phyloP scores from a whole-genome alignment of 2,329 filamentous ascomycete species.

The Curvularia sp. region DNA sequence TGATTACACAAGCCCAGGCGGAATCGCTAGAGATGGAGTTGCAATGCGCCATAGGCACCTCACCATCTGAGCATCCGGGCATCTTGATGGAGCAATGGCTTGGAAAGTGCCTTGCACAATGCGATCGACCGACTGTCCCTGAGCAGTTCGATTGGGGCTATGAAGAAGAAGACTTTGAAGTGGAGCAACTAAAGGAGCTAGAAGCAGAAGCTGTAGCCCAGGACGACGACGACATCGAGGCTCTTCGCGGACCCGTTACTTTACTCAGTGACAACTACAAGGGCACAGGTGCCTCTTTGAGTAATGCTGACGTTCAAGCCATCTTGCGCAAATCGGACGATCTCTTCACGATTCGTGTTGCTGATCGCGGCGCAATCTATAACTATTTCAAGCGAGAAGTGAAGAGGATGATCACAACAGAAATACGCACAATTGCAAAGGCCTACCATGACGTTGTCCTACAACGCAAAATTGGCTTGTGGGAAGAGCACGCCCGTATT shows the following conservation, averaged over 20 bases:
- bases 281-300: slow-evolving; percentile 34
- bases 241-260: slow-evolving; percentile 43
- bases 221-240: slow-evolving; percentile 60
- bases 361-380: slow-evolving; percentile 70
- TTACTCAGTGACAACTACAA: slow-evolving; percentile 53
- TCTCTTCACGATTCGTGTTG: slow-evolving; percentile 66
- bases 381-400: slow-evolving; percentile 65
- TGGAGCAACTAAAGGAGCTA: slow-evolving; percentile 66
- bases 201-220: slow-evolving; percentile 64
- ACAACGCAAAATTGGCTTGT: slow-evolving; percentile 64
- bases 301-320: slow-evolving; percentile 45
- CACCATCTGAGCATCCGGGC: slow-evolving; percentile 34
- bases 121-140: slow-evolving; percentile 54
- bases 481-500: slow-evolving; percentile 63
- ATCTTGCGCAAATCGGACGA: slow-evolving; percentile 56
- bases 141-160: slow-evolving; percentile 63
- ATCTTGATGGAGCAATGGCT: slow-evolving; percentile 64
- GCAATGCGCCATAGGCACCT: slow-evolving; percentile 52
- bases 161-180: slow-evolving; percentile 67
- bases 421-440: slow-evolving; percentile 60
- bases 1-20: slow-evolving; percentile 70
- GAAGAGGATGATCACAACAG: slow-evolving; percentile 56
- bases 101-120: slow-evolving; percentile 58
- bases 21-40: slow-evolving; percentile 65
- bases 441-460: slow-evolving; percentile 60